Percentiles rank a stretch among this genome's conserved stretches.
Evolutionary conservation across 805 yeast species (phyloP).

Genomic region (Vanderwaltozyma polyspora): DNA sequence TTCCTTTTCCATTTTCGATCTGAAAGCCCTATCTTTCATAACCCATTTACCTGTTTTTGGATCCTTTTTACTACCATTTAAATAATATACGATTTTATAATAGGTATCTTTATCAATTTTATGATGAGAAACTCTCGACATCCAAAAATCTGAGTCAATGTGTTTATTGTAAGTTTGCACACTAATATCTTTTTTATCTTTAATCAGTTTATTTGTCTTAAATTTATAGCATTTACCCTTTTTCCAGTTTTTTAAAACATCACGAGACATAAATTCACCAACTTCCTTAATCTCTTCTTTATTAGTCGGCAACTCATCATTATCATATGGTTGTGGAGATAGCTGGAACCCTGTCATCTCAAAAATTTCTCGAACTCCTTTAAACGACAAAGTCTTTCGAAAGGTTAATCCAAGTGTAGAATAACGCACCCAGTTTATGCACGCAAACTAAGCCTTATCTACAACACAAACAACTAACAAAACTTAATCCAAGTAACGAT

Average conservation of each 20-base stretch:
- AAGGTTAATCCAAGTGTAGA: too few species aligned
- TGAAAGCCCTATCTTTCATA: constrained; percentile 19
- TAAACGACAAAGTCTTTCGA: too few species aligned
- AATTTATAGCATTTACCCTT: constrained; percentile 25
- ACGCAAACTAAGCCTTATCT: too few species aligned
- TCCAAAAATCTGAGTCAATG: constrained; percentile 26
- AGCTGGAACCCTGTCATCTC: constrained; percentile 1
- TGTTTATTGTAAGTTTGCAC: constrained; percentile 27
- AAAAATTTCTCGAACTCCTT: too few species aligned
- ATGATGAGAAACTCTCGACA: constrained; percentile 24
- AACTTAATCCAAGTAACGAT: too few species aligned
- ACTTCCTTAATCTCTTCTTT: constrained; percentile 7
- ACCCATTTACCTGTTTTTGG: constrained; percentile 9
- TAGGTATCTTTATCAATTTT: constrained; percentile 9
- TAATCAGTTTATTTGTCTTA: constrained; percentile 5
- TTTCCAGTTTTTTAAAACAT: constrained; percentile 22
- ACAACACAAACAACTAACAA: too few species aligned
- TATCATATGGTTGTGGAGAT: constrained; percentile 5
- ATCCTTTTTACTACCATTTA: constrained; percentile 21
- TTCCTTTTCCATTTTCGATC: constrained; percentile 26
- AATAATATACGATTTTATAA: constrained; percentile 17
- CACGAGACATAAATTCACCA: constrained; percentile 18
- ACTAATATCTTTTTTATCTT: constrained; percentile 16
- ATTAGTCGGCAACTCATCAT: constrained; percentile 8
- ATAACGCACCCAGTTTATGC: too few species aligned